Base-by-base conservation (phyloP, 2,329 filamentous ascomycete species). In the Lasiodiplodia sp. region DNA sequence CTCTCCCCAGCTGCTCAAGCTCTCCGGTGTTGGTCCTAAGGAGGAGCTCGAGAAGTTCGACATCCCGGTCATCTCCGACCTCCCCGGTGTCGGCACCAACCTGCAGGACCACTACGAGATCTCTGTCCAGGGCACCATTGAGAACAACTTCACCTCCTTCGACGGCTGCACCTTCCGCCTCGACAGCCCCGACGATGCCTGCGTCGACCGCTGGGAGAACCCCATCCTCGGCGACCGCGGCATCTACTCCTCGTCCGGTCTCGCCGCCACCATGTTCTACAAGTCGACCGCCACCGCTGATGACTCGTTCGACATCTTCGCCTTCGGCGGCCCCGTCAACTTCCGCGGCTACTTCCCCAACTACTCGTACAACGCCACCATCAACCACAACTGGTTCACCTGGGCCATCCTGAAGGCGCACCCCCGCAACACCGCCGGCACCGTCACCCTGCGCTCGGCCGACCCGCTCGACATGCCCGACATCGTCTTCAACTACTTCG, bases 401-500 rank as follows among this genome's bases (percentile, higher is more conserved):
- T 86, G 84, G 84, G 78, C 79, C 12, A 83, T 86, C 3, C 82
- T 92, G 66, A 90, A 91, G 77, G 85, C 86, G 0, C 89, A 90
- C 73, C 85, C 89, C 0, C 85, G 87, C 65, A 91, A 92, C 75
- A 78, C 77, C 76, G 83, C 77, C 6, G 91, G 91, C 10, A 86
- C 84, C 1, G 90, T 93, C 4, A 84, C 78, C 3, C 85, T 93
- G 5, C 82, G 81, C 18, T 89, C 87, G 0, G 79, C 85, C 0
- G 86, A 92, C 74, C 90, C 91, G 0, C 85, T 87, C 0, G 90
- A 92, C 66, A 80, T 83, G 3, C 91, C 91, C 0, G 76, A 85
- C 6, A 90, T 92, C 71, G 72, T 72, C 11, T 79, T 77, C 75
- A 79, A 79, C 75, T 79, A 77, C 74, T 80, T 79, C 70, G 76